Percentiles rank a stretch among this genome's conserved stretches.
These are phyloP conservation scores for Kazachstania sp. DNA, from an alignment of 1,139 yeast genomes.

Conservation along the genomic window DNA sequence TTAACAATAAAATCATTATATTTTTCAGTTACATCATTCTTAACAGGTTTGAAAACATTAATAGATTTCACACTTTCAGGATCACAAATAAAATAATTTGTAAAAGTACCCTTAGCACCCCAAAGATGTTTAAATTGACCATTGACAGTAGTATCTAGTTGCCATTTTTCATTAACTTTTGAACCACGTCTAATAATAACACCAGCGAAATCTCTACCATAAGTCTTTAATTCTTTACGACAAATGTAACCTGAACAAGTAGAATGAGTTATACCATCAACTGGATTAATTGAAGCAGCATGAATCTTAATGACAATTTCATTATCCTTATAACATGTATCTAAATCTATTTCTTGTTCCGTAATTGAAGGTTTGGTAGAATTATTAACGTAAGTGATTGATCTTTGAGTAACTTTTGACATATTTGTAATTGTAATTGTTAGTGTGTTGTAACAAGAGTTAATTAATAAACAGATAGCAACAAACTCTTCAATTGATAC, in stretches of 20 bases:
- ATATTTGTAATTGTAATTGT: not conserved
- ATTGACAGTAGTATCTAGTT: constrained; percentile 22
- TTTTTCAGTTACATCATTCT: not conserved
- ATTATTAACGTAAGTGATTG: constrained; percentile 10
- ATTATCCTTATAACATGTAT: constrained; percentile 16
- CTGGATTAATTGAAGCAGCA: constrained; percentile 28
- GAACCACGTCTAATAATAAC: constrained; percentile 21
- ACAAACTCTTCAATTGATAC: too few relatives aligned
- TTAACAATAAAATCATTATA: constrained; percentile 16
- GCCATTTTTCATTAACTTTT: constrained; percentile 18
- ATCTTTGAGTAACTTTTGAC: constrained; percentile 7
- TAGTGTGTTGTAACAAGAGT: not conserved
- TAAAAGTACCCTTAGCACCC: constrained; percentile 21
- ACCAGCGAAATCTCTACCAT: constrained; percentile 27
- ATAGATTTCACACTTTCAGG: constrained; percentile 11
- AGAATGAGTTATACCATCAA: constrained; percentile 19
- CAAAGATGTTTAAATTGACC: constrained; percentile 17
- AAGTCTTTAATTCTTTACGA: constrained; percentile 15
- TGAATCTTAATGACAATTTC: constrained; percentile 25
- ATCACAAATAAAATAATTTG: constrained; percentile 22
- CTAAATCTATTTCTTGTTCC: constrained; percentile 16
- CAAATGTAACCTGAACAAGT: constrained; percentile 9
- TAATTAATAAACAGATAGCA: not conserved
- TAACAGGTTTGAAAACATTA: constrained; percentile 14
- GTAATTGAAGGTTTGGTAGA: constrained; percentile 9